phyloP scores from a whole-genome alignment of 148 eudicot genomes.

The Limonium bicolor region DNA sequence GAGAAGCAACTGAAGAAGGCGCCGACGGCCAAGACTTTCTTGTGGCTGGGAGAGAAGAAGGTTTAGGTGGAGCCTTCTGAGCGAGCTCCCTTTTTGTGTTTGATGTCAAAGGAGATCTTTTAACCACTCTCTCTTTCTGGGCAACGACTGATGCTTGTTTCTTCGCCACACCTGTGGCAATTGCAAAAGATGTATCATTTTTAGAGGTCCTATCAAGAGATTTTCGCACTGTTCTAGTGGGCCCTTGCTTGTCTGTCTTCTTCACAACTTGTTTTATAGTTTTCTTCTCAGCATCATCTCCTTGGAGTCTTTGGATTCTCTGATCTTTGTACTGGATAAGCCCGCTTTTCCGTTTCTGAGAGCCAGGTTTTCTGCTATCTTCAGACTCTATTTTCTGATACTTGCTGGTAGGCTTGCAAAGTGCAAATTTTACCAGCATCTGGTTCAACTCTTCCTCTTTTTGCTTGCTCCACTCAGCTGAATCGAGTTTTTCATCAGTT shows the following conservation, averaged over 20 bases:
- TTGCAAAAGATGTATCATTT: constrained; percentile 30
- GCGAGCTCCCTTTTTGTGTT: constrained; percentile 41
- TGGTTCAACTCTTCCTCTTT: constrained; percentile 82
- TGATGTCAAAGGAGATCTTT: constrained; percentile 17
- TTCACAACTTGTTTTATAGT: too few species aligned
- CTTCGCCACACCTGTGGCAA: constrained; percentile 17
- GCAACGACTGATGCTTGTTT: constrained; percentile 10
- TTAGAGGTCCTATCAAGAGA: constrained; percentile 48
- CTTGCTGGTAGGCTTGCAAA: constrained; percentile 37
- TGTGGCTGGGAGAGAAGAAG: constrained; percentile 48
- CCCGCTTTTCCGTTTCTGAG: constrained; percentile 25
- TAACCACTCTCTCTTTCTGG: constrained; percentile 31
- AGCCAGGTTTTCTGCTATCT: constrained; percentile 18
- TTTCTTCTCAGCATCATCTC: constrained; percentile 31
- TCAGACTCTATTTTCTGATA: constrained; percentile 21
- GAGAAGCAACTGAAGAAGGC: constrained; percentile 50
- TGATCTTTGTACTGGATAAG: constrained; percentile 36
- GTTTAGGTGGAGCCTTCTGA: constrained; percentile 42
- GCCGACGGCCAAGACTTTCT: constrained; percentile 87
- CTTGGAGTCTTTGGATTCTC: constrained; percentile 34
- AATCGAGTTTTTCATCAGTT: constrained; percentile 42
- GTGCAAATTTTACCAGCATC: constrained; percentile 65
- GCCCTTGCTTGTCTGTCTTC: constrained; percentile 49
- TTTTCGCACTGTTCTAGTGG: constrained; percentile 31
- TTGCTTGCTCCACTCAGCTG: constrained; percentile 73